Percentiles rank a stretch among this genome's conserved stretches.
These are phyloP conservation scores for Annulohypoxylon maeteangense DNA, from an alignment of 495 filamentous ascomycete genomes.

Conservation along the genomic window DNA sequence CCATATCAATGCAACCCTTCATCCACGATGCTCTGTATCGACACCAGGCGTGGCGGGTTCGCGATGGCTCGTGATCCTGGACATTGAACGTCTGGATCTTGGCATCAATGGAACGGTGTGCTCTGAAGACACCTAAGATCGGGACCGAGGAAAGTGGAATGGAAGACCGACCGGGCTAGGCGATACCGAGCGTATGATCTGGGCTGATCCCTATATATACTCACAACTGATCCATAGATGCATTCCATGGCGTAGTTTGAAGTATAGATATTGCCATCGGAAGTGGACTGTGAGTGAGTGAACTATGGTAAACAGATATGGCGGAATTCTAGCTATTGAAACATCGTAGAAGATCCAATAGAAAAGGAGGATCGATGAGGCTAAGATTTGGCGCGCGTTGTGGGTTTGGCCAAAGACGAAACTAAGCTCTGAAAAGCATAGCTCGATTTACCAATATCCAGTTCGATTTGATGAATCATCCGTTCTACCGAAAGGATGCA, in stretches of 20 bases:
- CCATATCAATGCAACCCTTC: not conserved
- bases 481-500: not conserved
- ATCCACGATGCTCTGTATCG: slow-evolving; percentile 1
- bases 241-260: not conserved
- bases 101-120: slow-evolving; percentile 4
- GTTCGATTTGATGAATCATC: not conserved
- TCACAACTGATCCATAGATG: slow-evolving; percentile 1
- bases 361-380: not conserved
- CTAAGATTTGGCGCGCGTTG: not conserved
- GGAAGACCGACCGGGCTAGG: not conserved
- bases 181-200: not conserved
- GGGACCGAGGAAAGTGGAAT: slow-evolving; percentile 11
- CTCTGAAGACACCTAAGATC: not conserved
- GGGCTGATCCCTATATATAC: slow-evolving; percentile 1
- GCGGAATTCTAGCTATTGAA: not conserved
- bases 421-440: not conserved
- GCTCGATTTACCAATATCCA: not conserved
- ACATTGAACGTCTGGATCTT: not conserved
- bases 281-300: not conserved
- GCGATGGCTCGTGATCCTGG: slow-evolving; percentile 1
- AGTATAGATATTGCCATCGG: not conserved
- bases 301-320: not conserved
- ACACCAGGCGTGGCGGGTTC: slow-evolving; percentile 6
- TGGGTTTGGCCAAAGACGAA: not conserved
- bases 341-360: not conserved